These are phyloP conservation scores for Silene conica DNA, from an alignment of 148 eudicot genomes.

Conservation along the genomic window DNA sequence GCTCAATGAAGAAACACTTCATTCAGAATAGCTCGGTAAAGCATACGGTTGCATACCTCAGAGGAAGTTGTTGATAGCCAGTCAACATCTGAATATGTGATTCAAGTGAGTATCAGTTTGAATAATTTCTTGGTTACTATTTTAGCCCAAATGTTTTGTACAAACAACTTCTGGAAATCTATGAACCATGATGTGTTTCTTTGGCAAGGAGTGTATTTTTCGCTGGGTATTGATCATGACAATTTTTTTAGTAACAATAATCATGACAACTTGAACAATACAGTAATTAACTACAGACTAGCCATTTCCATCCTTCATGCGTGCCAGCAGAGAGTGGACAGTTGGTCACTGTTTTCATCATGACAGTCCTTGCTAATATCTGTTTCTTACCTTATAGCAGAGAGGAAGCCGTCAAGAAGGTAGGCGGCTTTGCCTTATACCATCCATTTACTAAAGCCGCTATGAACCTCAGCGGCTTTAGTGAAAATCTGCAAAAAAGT, in stretches of 20 bases:
- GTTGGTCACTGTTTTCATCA: neutral
- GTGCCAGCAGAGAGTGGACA: neutral
- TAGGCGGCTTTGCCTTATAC: too few relatives aligned
- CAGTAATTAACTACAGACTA: neutral
- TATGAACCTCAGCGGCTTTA: too few relatives aligned
- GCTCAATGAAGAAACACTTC: too few relatives aligned
- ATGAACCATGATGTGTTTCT: neutral
- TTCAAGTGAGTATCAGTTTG: constrained; percentile 29
- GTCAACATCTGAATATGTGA: constrained; percentile 24
- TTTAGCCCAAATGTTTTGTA: neutral
- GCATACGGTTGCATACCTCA: constrained; percentile 33
- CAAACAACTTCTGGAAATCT: too few relatives aligned
- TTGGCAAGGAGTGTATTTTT: neutral
- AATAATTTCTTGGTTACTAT: neutral
- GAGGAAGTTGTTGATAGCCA: constrained; percentile 41
- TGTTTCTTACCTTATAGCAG: neutral
- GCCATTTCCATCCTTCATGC: neutral
- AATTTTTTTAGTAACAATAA: too few relatives aligned
- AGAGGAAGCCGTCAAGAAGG: too few relatives aligned
- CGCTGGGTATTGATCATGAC: neutral
- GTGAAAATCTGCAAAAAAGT: too few relatives aligned
- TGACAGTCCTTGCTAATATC: neutral
- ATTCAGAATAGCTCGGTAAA: constrained; percentile 42
- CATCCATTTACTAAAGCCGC: too few relatives aligned
- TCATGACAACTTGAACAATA: neutral